Evolutionary conservation across 345 rosid genomes (phyloP).

Genomic region (Orychophragmus violaceus): DNA sequence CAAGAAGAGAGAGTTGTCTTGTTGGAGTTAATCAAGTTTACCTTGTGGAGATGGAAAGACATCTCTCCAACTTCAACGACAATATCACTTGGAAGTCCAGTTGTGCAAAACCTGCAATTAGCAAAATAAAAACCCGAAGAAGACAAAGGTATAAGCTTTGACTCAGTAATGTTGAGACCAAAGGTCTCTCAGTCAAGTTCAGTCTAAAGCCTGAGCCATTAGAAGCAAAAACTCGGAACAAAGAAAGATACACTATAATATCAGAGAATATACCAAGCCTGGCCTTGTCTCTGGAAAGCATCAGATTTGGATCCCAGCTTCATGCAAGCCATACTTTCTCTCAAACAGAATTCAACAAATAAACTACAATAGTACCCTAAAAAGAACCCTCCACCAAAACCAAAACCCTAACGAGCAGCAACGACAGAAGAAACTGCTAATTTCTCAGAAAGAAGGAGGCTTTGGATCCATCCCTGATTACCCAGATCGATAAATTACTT

Average conservation of each 20-base stretch:
- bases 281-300: constrained; percentile 92
- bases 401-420: constrained; percentile 13
- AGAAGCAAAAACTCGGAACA: background rate
- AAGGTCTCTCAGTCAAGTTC: background rate
- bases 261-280: constrained; percentile 72
- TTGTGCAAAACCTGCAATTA: constrained; percentile 79
- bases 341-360: constrained; percentile 7
- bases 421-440: constrained; percentile 6
- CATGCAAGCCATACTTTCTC: constrained; percentile 67
- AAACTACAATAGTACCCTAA: constrained; percentile 4
- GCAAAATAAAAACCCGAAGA: background rate
- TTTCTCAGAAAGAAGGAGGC: constrained; percentile 12
- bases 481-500: constrained; percentile 11
- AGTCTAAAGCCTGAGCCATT: constrained; percentile 6
- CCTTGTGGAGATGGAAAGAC: constrained; percentile 99
- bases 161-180: constrained; percentile 5
- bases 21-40: constrained; percentile 24
- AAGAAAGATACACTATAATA: background rate
- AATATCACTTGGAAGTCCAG: constrained; percentile 93
- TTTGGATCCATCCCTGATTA: constrained; percentile 1
- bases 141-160: background rate
- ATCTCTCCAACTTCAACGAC: constrained; percentile 87
- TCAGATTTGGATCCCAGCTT: constrained; percentile 92
- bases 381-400: constrained; percentile 12
- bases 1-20: constrained; percentile 6